Evolutionary conservation across 2,329 filamentous ascomycete genomes (phyloP).

Genomic region (Mycogone perniciosa): DNA sequence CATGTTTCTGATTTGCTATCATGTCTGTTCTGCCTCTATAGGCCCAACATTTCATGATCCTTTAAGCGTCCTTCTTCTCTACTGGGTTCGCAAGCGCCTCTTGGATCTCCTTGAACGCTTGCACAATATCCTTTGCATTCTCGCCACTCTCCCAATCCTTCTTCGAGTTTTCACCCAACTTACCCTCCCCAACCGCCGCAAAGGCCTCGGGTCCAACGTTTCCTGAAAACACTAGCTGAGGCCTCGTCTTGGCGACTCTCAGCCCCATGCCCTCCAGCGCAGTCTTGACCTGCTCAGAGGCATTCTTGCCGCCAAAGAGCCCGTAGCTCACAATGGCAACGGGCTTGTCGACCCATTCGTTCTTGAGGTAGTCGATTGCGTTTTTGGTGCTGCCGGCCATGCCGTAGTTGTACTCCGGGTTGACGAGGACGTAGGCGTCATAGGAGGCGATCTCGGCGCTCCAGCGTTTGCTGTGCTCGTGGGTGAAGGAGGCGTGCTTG

Average conservation of each 20-base stretch:
- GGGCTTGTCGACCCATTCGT: slow-evolving; percentile 52
- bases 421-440: slow-evolving; percentile 40
- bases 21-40: not conserved
- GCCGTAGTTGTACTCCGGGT: slow-evolving; percentile 49
- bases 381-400: slow-evolving; percentile 51
- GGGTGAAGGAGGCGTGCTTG: slow-evolving; percentile 23
- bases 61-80: slow-evolving; percentile 3
- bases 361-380: slow-evolving; percentile 52
- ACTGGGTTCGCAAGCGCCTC: slow-evolving; percentile 5
- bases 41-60: not conserved
- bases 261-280: slow-evolving; percentile 1
- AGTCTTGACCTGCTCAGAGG: slow-evolving; percentile 4
- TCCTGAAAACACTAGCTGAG: slow-evolving; percentile 3
- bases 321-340: slow-evolving; percentile 49
- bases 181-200: slow-evolving; percentile 5
- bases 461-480: slow-evolving; percentile 37
- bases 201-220: slow-evolving; percentile 3
- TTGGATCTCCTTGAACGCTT: slow-evolving; percentile 7
- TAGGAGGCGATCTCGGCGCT: slow-evolving; percentile 33
- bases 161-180: slow-evolving; percentile 2
- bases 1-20: too few relatives aligned
- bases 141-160: slow-evolving; percentile 8
- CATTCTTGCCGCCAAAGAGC: slow-evolving; percentile 30
- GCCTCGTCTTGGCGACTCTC: not conserved
- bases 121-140: slow-evolving; percentile 1